phyloP scores from a whole-genome alignment of 164 flowering plant genomes.

The Taxillus chinensis region DNA sequence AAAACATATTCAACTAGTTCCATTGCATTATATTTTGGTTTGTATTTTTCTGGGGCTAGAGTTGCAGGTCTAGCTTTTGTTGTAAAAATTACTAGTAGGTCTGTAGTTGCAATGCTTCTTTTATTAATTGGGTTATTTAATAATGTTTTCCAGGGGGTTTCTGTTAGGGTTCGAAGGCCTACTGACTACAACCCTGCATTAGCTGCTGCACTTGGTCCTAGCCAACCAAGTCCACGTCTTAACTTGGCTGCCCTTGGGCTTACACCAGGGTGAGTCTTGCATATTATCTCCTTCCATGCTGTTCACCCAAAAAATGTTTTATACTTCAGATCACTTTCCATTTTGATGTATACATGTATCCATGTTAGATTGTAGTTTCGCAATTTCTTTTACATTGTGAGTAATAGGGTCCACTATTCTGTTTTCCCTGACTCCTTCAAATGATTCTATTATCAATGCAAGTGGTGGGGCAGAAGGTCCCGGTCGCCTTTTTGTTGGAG shows the following conservation, averaged over 20 bases:
- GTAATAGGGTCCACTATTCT: too few species aligned
- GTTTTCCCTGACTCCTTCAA: neutral
- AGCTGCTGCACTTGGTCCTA: constrained; percentile 89
- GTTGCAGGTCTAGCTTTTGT: too few species aligned
- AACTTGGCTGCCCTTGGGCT: constrained; percentile 77
- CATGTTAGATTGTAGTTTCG: too few species aligned
- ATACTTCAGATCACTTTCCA: too few species aligned
- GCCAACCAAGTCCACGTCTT: constrained; percentile 74
- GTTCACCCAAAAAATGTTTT: too few species aligned
- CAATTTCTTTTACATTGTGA: too few species aligned
- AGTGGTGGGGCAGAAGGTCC: constrained; percentile 69
- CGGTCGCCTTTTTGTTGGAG: constrained; percentile 83
- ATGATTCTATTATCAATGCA: constrained; percentile 27
- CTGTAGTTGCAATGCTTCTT: neutral
- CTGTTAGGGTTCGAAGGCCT: constrained; percentile 80
- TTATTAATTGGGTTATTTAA: neutral
- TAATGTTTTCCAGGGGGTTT: constrained; percentile 41
- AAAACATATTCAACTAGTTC: too few species aligned
- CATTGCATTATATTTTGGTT: too few species aligned
- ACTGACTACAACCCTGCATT: constrained; percentile 79
- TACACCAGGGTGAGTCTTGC: constrained; percentile 45
- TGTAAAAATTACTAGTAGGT: too few species aligned
- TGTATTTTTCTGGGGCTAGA: too few species aligned
- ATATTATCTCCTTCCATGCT: neutral
- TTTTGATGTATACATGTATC: too few species aligned